A percentile compares a stretch with the other conserved stretches of the same genome.
These are phyloP conservation scores for Paecilomyces formosus DNA, from an alignment of 2,329 filamentous ascomycete species.

Conservation along the genomic window DNA sequence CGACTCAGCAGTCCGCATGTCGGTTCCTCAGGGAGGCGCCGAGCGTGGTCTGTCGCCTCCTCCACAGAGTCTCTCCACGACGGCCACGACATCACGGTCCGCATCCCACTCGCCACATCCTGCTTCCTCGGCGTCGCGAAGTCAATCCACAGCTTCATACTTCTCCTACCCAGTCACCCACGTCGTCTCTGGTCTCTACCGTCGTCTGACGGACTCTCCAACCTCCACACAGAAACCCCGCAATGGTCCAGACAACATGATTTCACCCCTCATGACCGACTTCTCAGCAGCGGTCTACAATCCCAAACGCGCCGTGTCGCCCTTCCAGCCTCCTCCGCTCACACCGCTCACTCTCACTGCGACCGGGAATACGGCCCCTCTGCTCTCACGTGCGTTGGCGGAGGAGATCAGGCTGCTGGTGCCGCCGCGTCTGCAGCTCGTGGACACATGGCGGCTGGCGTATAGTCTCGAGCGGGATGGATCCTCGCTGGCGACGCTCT, in stretches of 20 bases:
- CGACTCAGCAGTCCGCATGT: not conserved
- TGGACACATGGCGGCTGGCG: constrained; percentile 75
- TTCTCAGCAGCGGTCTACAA: constrained; percentile 30
- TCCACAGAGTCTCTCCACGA: not conserved
- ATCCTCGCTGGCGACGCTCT: constrained; percentile 77
- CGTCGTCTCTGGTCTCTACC: constrained; percentile 57
- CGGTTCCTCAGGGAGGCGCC: not conserved
- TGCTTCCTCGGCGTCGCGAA: constrained; percentile 9
- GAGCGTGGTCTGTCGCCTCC: not conserved
- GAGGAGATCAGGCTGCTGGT: constrained; percentile 90
- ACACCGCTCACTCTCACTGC: constrained; percentile 65
- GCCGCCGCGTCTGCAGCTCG: constrained; percentile 76
- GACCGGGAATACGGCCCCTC: constrained; percentile 50
- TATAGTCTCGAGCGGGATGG: constrained; percentile 93
- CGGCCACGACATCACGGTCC: not conserved
- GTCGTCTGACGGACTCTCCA: constrained; percentile 50
- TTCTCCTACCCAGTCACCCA: constrained; percentile 46
- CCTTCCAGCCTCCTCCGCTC: constrained; percentile 81
- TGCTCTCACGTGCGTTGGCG: constrained; percentile 67
- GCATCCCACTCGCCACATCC: not conserved
- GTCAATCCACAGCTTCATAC: constrained; percentile 37
- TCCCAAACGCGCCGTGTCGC: constrained; percentile 58
- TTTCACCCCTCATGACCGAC: not conserved
- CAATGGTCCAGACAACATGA: constrained; percentile 28
- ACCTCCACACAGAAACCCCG: constrained; percentile 27